Base-by-base conservation (phyloP, 768 basidiomycete species). In the Gautieria morchelliformis region DNA sequence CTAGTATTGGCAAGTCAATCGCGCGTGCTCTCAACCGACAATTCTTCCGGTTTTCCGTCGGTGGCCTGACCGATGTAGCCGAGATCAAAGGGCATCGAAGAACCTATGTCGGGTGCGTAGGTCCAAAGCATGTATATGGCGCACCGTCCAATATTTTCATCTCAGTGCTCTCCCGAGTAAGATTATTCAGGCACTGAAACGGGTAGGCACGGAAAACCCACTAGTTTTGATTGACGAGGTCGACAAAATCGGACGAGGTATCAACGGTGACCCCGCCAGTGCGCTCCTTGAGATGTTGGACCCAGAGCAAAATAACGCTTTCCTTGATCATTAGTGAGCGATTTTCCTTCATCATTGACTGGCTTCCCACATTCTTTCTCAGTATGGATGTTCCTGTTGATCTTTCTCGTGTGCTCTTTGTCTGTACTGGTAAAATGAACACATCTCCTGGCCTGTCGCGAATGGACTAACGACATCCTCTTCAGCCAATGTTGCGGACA, bases 81-180 rank as follows among this genome's bases (percentile, higher is more conserved):
- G 96, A 98, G 78, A 97, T 99, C 66, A 98, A 98, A 72, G 96
- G 96, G 1, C 96, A 99, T 67, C 74, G 96, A 64, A 75, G 96
- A 68, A 99, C 95, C n/a, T 98, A 96, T 67, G 91, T 94, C 53
- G 91, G 89, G 85, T 89, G 58, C 45, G 84, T 35, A 22, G 14
- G 33, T 8, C 15, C 32, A 48, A 2, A 27, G 53, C 30, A 61
- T 64, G 40, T 59, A 17, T 41, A 45, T 37, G 30, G 20, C 27
- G 24, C 7, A n/a, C 11, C 19, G 22, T 50, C 53, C 56, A 33
- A 52, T 45, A 12, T 40, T 12, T 51, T 27, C 9, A 39, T 55
- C 37, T 8, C 52, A 89, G 88, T 53, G 93, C 93, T 0, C 76
- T 96, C 44, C 93, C 93, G 0, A 93, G 93, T 37, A 96, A 95